These are phyloP conservation scores for Hyaloscypha variabilis DNA, from an alignment of 495 filamentous ascomycete species.

Conservation along the genomic window DNA sequence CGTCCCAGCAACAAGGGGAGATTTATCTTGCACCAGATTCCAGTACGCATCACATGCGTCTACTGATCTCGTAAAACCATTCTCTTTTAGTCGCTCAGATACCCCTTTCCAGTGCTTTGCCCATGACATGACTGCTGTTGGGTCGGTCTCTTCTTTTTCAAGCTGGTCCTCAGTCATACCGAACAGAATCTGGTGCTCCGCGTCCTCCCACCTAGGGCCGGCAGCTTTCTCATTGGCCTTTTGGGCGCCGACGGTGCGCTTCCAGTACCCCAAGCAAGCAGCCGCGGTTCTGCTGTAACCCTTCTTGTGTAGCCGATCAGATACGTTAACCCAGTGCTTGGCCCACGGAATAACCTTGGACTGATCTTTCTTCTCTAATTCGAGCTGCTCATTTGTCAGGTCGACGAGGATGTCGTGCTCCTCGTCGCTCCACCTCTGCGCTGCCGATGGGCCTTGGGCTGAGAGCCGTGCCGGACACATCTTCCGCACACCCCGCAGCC, in stretches of 20 bases:
- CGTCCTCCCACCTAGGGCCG: conserved; percentile 18
- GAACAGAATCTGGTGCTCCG: conserved; percentile 13
- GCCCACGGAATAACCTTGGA: conserved; percentile 16
- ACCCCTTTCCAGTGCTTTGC: conserved; percentile 16
- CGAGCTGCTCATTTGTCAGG: conserved; percentile 15
- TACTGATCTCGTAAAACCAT: conserved; percentile 9
- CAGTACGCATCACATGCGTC: conserved; percentile 17
- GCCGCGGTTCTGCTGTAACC: conserved; percentile 3
- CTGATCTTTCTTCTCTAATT: conserved; percentile 10
- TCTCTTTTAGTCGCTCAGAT: conserved; percentile 8
- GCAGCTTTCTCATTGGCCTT: conserved; percentile 12
- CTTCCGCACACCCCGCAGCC: conserved; percentile 1
- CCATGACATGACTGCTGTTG: conserved; percentile 10
- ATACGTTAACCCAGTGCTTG: conserved; percentile 8
- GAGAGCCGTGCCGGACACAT: conserved; percentile 7
- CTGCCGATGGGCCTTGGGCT: not conserved
- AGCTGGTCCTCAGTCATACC: conserved; percentile 22
- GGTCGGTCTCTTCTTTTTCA: conserved; percentile 6
- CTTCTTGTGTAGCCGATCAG: not conserved
- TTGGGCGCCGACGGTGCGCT: conserved; percentile 5
- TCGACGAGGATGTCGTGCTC: conserved; percentile 15
- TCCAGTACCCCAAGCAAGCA: conserved; percentile 16
- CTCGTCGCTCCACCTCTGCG: conserved; percentile 15
- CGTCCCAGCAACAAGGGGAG: not conserved
- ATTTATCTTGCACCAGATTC: conserved; percentile 2